Conservation (phyloP, 257 asterid genomes). For the Petunia axillaris region DNA sequence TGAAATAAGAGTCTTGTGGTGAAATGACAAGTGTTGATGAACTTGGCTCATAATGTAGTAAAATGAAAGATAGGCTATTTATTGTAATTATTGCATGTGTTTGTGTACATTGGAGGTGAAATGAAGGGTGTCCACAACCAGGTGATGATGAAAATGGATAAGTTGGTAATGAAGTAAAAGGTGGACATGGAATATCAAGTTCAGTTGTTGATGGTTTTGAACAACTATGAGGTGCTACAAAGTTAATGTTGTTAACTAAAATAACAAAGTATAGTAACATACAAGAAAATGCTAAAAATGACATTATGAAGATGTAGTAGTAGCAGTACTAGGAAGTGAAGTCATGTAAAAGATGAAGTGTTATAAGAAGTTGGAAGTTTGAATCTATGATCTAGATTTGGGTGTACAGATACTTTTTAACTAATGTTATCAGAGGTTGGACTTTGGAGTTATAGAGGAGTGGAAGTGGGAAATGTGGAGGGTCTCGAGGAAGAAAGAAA, state of each 20-base stretch:
- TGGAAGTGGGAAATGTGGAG: conserved; percentile 22
- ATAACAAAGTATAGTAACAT: conserved; percentile 29
- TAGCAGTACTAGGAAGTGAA: not conserved
- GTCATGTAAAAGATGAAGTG: conserved; percentile 25
- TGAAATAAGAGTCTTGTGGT: conserved; percentile 37
- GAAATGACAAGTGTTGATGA: conserved; percentile 66
- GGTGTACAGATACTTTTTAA: conserved; percentile 15
- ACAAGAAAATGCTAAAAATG: conserved; percentile 27
- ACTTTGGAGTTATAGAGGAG: not conserved
- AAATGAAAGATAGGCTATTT: conserved; percentile 54
- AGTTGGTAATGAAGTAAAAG: conserved; percentile 64
- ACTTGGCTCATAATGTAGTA: conserved; percentile 61
- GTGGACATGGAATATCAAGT: conserved; percentile 53
- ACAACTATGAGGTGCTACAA: conserved; percentile 43
- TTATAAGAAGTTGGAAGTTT: not conserved
- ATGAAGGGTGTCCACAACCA: conserved; percentile 95
- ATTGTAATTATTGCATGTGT: conserved; percentile 63
- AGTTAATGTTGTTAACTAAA: not conserved
- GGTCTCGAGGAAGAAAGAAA: conserved; percentile 43
- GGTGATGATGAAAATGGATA: conserved; percentile 81
- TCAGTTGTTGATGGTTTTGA: conserved; percentile 32
- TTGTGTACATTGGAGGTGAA: conserved; percentile 67
- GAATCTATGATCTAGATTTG: conserved; percentile 39
- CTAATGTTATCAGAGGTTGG: not conserved
- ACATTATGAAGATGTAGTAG: conserved; percentile 28